Evolutionary conservation across 2,329 filamentous ascomycete species (phyloP), one percentile per base, ranked within the genome.

Genomic region (Mycocentrospora acerina): DNA sequence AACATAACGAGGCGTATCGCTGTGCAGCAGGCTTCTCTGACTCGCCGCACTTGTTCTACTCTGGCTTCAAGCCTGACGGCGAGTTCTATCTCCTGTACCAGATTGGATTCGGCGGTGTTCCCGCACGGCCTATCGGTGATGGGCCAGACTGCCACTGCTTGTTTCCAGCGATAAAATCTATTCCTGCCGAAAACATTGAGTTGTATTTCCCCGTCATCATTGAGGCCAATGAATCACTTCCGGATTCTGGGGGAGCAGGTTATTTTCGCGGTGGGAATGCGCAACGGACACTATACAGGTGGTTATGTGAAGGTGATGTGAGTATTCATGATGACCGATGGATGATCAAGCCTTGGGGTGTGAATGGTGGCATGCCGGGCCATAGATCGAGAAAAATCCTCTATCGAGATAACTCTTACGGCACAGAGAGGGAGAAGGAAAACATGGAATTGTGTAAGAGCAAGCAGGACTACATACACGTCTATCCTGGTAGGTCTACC

Each of bases 1-100:
- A 76, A 47, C 68, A 70, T 32, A 69, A 74, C 40, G 58, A 67
- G 4, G 64, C 66, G 0, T 75, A 74, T 51, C 68, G 70, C 10
- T 72, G 72, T 5, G 73, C 73, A 4, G 73, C 73, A 3, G 74
- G 74, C 1, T 77, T 77, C 53, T 74, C 71, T 11, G 73, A 76
- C 50, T 74, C 71, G 0, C 73, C 74, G 0, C 71, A 76, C 50
- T 70, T 76, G 40, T 76, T 75, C 57, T 76, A 75, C 52, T 73
- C 71, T 1, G 73, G 72, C 18, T 76, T 71, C 57, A 73, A 71
- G 44, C 69, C 72, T 1, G 55, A 68, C 9, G 73, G 73, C 4
- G 71, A 74, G 35, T 75, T 71, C 63, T 77, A 69, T 45, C 68
- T 75, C 39, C 62, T 77, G 0, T 76, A 74, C 45, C 73, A 75